These are phyloP conservation scores for Microbotryum lychnidis-dioicae DNA, from an alignment of 1,284 basidiomycete genomes.

Conservation along the genomic window DNA sequence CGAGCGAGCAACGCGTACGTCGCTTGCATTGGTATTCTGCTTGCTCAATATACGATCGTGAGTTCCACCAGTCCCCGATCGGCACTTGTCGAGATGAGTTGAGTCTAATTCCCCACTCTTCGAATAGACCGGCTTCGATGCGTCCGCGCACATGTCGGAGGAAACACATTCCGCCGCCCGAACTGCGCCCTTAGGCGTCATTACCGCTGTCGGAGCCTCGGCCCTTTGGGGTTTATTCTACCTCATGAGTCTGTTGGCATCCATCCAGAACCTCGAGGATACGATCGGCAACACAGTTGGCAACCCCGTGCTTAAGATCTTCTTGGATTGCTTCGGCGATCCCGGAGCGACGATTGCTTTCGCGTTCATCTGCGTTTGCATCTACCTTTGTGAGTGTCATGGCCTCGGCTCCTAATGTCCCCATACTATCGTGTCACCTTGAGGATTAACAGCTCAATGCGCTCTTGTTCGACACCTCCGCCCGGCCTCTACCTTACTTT, in stretches of 20 bases:
- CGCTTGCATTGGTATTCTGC: constrained; percentile 57
- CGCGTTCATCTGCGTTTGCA: constrained; percentile 57
- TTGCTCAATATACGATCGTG: constrained; percentile 50
- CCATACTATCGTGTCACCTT: too few species aligned
- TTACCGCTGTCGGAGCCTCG: constrained; percentile 52
- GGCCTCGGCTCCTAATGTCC: too few species aligned
- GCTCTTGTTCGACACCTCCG: constrained; percentile 31
- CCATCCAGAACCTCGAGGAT: constrained; percentile 57
- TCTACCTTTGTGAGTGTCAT: constrained; percentile 54
- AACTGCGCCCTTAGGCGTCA: constrained; percentile 32
- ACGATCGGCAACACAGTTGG: constrained; percentile 53
- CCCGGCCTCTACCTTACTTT: neutral
- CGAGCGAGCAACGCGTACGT: constrained; percentile 62
- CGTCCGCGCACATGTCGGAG: constrained; percentile 56
- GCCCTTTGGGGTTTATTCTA: constrained; percentile 59
- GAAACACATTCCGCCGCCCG: constrained; percentile 58
- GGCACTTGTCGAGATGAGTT: too few species aligned
- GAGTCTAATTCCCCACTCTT: neutral
- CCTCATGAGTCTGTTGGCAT: constrained; percentile 60
- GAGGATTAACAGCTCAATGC: too few species aligned
- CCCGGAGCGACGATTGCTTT: constrained; percentile 45
- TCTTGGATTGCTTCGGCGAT: constrained; percentile 62
- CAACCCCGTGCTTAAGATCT: constrained; percentile 65
- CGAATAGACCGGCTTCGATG: constrained; percentile 22
- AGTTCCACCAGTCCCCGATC: constrained; percentile 51